Conservation (phyloP, 2,329 filamentous ascomycete genomes). For the Paraconiothyrium brasiliense region DNA sequence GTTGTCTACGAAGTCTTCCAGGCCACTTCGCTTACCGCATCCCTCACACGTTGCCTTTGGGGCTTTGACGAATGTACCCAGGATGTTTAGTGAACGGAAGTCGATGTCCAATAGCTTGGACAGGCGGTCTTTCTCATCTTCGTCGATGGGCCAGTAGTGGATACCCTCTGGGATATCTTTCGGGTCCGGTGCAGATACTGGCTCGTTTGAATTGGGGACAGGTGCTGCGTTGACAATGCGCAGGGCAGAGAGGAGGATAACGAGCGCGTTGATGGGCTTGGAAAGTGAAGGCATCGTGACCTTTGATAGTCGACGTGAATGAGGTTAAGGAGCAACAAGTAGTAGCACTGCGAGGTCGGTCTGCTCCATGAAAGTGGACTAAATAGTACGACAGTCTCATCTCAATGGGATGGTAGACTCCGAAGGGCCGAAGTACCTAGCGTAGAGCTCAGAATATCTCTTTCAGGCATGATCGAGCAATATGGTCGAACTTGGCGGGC, state of each 20-base stretch:
- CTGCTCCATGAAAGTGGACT: too few relatives aligned
- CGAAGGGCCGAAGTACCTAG: neutral
- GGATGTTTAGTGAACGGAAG: neutral
- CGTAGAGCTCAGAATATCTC: neutral
- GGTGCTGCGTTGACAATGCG: neutral
- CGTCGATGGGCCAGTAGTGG: neutral
- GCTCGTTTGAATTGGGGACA: neutral
- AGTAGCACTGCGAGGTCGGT: too few relatives aligned
- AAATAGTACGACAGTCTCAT: too few relatives aligned
- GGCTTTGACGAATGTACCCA: neutral
- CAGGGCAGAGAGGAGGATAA: neutral
- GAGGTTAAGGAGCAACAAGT: neutral
- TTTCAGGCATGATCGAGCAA: neutral
- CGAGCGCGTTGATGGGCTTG: neutral
- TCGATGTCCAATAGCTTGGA: neutral
- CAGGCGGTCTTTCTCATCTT: neutral
- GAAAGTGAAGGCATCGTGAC: neutral
- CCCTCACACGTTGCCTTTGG: neutral
- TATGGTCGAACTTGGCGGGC: neutral
- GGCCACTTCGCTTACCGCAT: neutral
- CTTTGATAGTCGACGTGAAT: neutral
- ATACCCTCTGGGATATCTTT: neutral
- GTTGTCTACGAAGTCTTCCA: neutral
- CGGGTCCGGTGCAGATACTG: neutral
- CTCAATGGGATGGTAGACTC: neutral